phyloP scores from a whole-genome alignment of 805 yeast genomes.

The Ogataea nakhonphanomensis region DNA sequence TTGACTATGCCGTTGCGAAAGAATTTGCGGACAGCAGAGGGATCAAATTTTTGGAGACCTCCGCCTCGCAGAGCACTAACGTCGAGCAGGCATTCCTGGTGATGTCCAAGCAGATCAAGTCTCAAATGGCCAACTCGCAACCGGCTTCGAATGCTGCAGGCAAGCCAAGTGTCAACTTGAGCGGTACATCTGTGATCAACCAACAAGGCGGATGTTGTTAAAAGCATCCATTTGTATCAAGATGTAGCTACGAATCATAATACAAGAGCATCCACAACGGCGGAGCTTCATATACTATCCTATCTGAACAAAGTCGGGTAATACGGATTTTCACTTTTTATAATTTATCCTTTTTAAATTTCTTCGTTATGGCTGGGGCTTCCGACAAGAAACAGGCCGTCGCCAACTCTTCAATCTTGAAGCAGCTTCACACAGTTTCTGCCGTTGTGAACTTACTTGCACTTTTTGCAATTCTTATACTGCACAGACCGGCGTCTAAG shows the following conservation, averaged over 20 bases:
- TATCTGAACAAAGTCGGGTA: slow-evolving; percentile 9
- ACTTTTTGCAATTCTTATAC: slow-evolving; percentile 35
- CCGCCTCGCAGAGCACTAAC: slow-evolving; percentile 91
- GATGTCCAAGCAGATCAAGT: slow-evolving; percentile 98
- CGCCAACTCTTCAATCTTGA: slow-evolving; percentile 29
- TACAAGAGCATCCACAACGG: slow-evolving; percentile 5
- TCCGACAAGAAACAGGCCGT: slow-evolving; percentile 37
- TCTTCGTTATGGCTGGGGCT: slow-evolving; percentile 35
- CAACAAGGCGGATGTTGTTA: slow-evolving; percentile 50
- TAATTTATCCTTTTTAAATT: slow-evolving; percentile 1
- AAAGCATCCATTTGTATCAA: slow-evolving; percentile 1
- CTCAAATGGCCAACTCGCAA: slow-evolving; percentile 76
- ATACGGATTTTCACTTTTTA: background rate
- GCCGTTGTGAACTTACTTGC: slow-evolving; percentile 37
- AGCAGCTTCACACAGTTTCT: slow-evolving; percentile 35
- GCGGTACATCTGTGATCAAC: slow-evolving; percentile 57
- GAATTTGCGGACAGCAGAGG: slow-evolving; percentile 96
- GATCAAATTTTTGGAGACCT: slow-evolving; percentile 93
- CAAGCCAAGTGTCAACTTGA: slow-evolving; percentile 67
- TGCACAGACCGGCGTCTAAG: slow-evolving; percentile 45
- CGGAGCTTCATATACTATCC: slow-evolving; percentile 5
- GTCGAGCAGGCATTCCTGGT: slow-evolving; percentile 98
- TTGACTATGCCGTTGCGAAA: slow-evolving; percentile 92
- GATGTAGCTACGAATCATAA: slow-evolving; percentile 11
- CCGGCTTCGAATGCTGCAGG: slow-evolving; percentile 38